phyloP scores from a whole-genome alignment of 176 grass and related monocot species.

The Dendrocalamus sinicus region DNA sequence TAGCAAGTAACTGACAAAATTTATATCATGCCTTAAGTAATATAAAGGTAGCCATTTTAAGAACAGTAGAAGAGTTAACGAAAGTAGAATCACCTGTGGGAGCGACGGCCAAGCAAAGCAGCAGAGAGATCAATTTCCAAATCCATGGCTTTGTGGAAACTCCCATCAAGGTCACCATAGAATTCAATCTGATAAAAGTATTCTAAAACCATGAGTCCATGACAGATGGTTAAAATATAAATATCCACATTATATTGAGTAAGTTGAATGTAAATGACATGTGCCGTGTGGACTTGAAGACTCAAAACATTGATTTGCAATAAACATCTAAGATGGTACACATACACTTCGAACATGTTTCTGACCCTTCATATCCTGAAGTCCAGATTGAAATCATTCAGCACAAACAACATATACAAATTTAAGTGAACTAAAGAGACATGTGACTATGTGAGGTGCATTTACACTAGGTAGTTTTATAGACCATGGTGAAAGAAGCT shows the following conservation, averaged over 20 bases:
- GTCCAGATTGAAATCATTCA: conserved; percentile 12
- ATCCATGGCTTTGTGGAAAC: conserved; percentile 96
- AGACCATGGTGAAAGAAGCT: background rate
- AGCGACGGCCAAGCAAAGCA: conserved; percentile 87
- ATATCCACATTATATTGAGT: background rate
- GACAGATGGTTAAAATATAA: conserved; percentile 7
- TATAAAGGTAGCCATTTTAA: background rate
- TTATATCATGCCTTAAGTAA: background rate
- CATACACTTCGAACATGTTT: conserved; percentile 2
- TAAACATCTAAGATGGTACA: background rate
- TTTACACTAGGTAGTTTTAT: background rate
- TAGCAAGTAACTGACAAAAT: conserved; percentile 15
- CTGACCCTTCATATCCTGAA: background rate
- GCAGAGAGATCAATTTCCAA: conserved; percentile 90
- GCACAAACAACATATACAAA: background rate
- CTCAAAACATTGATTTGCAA: background rate
- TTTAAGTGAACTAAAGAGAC: background rate
- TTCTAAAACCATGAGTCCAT: conserved; percentile 26
- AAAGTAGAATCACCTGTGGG: conserved; percentile 68
- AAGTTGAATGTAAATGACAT: conserved; percentile 1
- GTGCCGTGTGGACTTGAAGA: background rate
- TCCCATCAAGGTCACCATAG: conserved; percentile 95
- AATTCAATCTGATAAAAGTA: conserved; percentile 77
- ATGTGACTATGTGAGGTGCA: background rate
- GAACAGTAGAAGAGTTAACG: background rate